Evolutionary conservation across 805 yeast species (phyloP), one percentile per base, ranked within the genome.

Genomic region (Cyberlindnera sargentensis): DNA sequence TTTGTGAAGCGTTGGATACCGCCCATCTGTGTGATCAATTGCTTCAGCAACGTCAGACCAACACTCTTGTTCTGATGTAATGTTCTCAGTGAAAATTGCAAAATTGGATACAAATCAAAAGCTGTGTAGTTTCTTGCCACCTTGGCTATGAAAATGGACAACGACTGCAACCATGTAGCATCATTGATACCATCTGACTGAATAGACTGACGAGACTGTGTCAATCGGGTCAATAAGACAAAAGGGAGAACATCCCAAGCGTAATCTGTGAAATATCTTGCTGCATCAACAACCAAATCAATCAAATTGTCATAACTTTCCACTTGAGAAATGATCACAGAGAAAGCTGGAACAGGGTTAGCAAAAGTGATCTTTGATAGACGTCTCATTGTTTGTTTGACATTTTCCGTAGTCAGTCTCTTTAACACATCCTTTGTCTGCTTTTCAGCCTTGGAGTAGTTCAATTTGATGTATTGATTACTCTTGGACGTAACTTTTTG

Each of bases 251-350:
- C 84, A 60, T 91, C 98, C 89, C 95, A 88, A 0, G 89, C 88
- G 54, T 83, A 82, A 5, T 66, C 73, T 40, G 81, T 82, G 58
- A 88, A 87, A 56, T 77, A 82, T 34, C 78, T 68, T 0, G 96
- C 88, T 6, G 93, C 77, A 38, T 82, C 82, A 8, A 87, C 89
- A 6, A 91, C 79, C 45, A 91, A 68, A 33, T 78, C 80, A 37
- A 82, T 84, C 49, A 91, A 74, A 57, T 91, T 91, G 57, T 84
- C 95, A 58, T 91, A 91, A 66, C 93, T 87, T 62, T 91, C 98
- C 49, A 91, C 78, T 57, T 88, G 96, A 37, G 78, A 78, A 8
- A 90, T 70, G 37, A 86, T 72, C 0, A 85, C 81, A 24, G 76
- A 65, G 36, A 90, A 75, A 10, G 89, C 78, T 2, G 95, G 83